Percentiles rank a stretch among this genome's conserved stretches.
These are phyloP conservation scores for Danielia oregonensis DNA, from an alignment of 805 yeast genomes.

Conservation along the genomic window DNA sequence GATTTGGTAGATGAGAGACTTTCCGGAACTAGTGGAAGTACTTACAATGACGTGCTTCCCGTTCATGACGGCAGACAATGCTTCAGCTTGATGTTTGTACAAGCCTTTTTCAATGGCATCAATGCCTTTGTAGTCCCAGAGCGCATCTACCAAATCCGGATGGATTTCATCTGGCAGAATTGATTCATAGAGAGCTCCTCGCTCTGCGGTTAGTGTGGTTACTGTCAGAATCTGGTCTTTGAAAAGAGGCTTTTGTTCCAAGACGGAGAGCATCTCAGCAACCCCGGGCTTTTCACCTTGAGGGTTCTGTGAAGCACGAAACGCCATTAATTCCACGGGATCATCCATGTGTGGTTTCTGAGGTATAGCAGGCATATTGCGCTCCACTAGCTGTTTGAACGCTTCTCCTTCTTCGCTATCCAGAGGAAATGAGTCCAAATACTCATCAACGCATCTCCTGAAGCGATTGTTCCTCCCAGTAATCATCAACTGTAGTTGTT, in stretches of 20 bases:
- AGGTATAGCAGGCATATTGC: constrained; percentile 44
- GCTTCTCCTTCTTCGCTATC: constrained; percentile 34
- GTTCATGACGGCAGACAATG: constrained; percentile 53
- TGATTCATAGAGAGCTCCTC: constrained; percentile 43
- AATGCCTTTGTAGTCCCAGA: constrained; percentile 44
- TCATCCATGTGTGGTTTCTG: constrained; percentile 47
- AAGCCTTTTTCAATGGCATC: constrained; percentile 41
- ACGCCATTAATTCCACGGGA: constrained; percentile 49
- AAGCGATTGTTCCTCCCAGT: constrained; percentile 55
- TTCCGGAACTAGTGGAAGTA: constrained; percentile 97
- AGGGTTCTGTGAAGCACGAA: constrained; percentile 12
- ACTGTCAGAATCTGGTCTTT: constrained; percentile 58
- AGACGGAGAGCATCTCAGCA: constrained; percentile 44
- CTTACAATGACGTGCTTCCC: constrained; percentile 74
- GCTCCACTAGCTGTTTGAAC: constrained; percentile 31
- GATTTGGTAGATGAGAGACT: constrained; percentile 85
- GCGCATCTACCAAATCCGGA: constrained; percentile 45
- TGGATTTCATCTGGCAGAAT: constrained; percentile 43
- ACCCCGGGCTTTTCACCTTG: constrained; percentile 11
- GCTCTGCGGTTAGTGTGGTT: constrained; percentile 43
- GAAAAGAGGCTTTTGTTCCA: constrained; percentile 51
- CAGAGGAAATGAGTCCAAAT: constrained; percentile 20
- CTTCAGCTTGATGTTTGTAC: constrained; percentile 81
- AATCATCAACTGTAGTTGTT: constrained; percentile 59
- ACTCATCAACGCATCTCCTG: constrained; percentile 13